Evolutionary conservation across 129 eudicot genomes (phyloP).

Genomic region (Centrapalus pauciflorus): DNA sequence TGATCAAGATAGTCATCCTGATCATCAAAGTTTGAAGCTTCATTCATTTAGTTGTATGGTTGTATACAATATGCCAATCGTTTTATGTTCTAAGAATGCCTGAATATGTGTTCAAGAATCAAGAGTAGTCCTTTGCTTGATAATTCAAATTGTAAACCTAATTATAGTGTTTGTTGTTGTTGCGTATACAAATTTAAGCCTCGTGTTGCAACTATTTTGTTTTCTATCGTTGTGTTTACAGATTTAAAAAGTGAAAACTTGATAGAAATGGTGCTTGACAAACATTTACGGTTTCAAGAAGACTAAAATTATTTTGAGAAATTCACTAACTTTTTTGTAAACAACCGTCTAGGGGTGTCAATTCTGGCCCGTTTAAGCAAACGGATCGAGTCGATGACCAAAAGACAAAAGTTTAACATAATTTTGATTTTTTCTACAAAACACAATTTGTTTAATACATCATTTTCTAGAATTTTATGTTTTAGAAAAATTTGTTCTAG

Average conservation of each 20-base stretch:
- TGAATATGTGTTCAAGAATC: background rate
- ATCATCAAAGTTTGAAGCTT: background rate
- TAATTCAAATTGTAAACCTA: background rate
- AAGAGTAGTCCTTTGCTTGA: background rate
- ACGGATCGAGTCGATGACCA: too few species aligned
- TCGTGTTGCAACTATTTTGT: too few species aligned
- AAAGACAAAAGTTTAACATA: too few species aligned
- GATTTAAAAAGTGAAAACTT: background rate
- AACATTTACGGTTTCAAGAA: background rate
- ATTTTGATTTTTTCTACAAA: too few species aligned
- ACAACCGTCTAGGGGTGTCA: too few species aligned
- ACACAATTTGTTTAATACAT: too few species aligned
- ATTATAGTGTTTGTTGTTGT: background rate
- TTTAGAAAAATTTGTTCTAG: too few species aligned
- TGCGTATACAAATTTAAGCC: too few species aligned
- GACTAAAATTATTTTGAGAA: background rate
- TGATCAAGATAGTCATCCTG: background rate
- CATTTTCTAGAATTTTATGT: too few species aligned
- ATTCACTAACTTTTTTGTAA: too few species aligned
- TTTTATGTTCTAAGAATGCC: background rate
- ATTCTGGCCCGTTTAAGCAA: too few species aligned
- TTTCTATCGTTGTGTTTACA: background rate
- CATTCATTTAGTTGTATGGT: background rate
- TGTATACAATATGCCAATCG: background rate
- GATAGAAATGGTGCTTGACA: too few species aligned